Conservation (phyloP, 495 filamentous ascomycete genomes). For the Pyrenopolyporus hunteri region DNA sequence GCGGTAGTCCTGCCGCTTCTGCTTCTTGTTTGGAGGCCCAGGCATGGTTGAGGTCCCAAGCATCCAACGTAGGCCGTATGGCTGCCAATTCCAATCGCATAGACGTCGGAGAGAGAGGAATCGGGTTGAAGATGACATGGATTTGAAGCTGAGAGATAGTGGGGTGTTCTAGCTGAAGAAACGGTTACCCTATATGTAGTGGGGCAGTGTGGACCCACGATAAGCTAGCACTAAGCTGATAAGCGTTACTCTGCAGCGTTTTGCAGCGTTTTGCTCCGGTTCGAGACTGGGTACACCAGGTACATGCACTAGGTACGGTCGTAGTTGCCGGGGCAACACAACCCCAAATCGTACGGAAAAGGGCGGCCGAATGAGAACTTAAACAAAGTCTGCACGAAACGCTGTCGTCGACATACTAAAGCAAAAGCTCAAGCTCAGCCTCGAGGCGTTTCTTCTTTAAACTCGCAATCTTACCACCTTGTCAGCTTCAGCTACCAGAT, state of each 20-base stretch:
- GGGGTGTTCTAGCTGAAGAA: conserved; percentile 6
- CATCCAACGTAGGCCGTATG: neutral
- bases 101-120: neutral
- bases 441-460: conserved; percentile 1
- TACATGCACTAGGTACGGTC: neutral
- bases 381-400: conserved; percentile 29
- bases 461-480: conserved; percentile 1
- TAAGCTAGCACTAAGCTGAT: conserved; percentile 7
- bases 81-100: neutral
- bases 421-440: conserved; percentile 16
- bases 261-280: too few relatives aligned
- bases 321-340: conserved; percentile 30
- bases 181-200: neutral
- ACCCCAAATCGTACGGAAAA: conserved; percentile 11
- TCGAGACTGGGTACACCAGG: too few relatives aligned
- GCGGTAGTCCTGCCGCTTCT: conserved; percentile 78
- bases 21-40: conserved; percentile 64
- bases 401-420: neutral
- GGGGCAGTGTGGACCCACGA: conserved; percentile 13
- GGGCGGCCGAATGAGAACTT: conserved; percentile 29
- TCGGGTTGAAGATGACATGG: neutral
- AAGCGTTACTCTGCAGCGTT: conserved; percentile 4
- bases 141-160: neutral
- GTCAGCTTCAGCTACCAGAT: conserved; percentile 13
- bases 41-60: conserved; percentile 48